These are phyloP conservation scores for Tulasnella sp. DNA, from an alignment of 768 basidiomycete genomes.

Conservation along the genomic window DNA sequence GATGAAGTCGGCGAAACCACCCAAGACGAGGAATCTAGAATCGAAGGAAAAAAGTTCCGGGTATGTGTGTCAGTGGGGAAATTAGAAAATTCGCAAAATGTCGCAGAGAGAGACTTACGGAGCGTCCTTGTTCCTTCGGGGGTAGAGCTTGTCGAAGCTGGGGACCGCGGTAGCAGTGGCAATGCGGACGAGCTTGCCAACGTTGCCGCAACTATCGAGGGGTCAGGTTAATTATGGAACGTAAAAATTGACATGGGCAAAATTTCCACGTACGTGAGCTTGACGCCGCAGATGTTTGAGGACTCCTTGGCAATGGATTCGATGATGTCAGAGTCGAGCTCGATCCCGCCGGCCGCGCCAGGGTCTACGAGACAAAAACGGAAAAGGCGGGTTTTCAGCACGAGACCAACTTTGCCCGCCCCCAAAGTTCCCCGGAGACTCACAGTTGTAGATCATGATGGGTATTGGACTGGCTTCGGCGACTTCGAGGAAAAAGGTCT, in stretches of 20 bases:
- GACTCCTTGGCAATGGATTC: slow-evolving; percentile 69
- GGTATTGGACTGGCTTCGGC: slow-evolving; percentile 78
- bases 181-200: slow-evolving; percentile 86
- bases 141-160: slow-evolving; percentile 53
- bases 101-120: slow-evolving; percentile 36
- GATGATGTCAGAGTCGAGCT: slow-evolving; percentile 86
- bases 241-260: background rate
- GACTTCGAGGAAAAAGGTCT: slow-evolving; percentile 74
- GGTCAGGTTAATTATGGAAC: slow-evolving; percentile 12
- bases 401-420: background rate
- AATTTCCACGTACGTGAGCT: slow-evolving; percentile 69
- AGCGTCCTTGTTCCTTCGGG: slow-evolving; percentile 60
- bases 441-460: slow-evolving; percentile 84
- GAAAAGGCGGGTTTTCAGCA: background rate
- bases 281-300: slow-evolving; percentile 78
- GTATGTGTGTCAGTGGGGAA: background rate
- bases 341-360: slow-evolving; percentile 82
- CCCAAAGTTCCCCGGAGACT: slow-evolving; percentile 33
- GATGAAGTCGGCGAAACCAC: slow-evolving; percentile 82
- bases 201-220: slow-evolving; percentile 69
- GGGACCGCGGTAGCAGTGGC: slow-evolving; percentile 59
- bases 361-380: slow-evolving; percentile 54
- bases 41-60: background rate
- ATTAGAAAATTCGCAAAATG: background rate
- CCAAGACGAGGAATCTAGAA: slow-evolving; percentile 69